Conservation (phyloP, 169 alveolate genomes). For the Cryptosporidium viatorum region DNA sequence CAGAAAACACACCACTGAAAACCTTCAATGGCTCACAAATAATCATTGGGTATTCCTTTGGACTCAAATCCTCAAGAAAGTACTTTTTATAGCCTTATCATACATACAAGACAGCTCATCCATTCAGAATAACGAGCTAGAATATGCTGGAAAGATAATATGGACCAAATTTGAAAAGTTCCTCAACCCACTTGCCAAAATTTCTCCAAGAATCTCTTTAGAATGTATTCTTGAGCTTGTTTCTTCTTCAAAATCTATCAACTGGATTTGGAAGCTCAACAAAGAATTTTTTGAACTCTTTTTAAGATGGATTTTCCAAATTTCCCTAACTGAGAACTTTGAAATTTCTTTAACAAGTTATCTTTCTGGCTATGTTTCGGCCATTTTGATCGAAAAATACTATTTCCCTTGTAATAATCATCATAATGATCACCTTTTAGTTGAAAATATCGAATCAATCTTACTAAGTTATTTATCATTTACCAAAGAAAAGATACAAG, state of each 20-base stretch:
- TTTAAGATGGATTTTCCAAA: constrained; percentile 16
- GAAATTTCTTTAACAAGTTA: constrained; percentile 34
- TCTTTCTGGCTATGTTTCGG: constrained; percentile 18
- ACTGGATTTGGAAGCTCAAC: constrained; percentile 39
- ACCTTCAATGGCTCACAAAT: constrained; percentile 52
- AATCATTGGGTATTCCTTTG: constrained; percentile 64
- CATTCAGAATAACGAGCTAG: background rate
- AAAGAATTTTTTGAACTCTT: constrained; percentile 6
- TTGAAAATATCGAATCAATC: background rate
- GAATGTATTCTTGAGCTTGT: constrained; percentile 23
- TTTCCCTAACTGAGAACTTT: constrained; percentile 37
- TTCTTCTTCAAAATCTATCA: background rate
- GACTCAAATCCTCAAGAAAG: constrained; percentile 30
- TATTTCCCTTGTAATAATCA: background rate
- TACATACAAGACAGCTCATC: background rate
- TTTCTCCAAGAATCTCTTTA: constrained; percentile 45
- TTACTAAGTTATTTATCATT: background rate
- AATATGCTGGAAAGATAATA: background rate
- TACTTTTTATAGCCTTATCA: background rate
- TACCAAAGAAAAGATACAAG: background rate
- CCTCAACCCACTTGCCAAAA: constrained; percentile 11
- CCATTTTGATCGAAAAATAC: constrained; percentile 5
- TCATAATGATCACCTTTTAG: background rate
- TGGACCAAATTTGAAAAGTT: constrained; percentile 38
- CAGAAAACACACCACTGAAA: constrained; percentile 50